phyloP scores from a whole-genome alignment of 352 stramenopile genomes.

The Globisporangium nodosum region DNA sequence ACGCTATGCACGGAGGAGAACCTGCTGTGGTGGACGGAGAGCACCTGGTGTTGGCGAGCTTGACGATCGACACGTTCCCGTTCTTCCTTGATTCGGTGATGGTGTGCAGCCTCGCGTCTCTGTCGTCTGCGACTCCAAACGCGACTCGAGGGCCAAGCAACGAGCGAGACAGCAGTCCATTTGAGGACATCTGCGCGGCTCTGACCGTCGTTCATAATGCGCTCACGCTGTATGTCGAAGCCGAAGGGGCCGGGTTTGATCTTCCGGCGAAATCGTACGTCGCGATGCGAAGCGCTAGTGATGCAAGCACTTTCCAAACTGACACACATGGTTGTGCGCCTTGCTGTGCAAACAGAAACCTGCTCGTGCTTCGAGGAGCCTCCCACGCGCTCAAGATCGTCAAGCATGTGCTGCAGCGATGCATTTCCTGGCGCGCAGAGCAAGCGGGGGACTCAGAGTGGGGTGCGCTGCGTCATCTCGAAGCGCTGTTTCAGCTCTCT shows the following conservation, averaged over 20 bases:
- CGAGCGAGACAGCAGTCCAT: constrained; percentile 19
- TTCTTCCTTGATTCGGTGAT: constrained; percentile 53
- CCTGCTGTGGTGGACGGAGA: constrained; percentile 38
- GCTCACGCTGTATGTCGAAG: constrained; percentile 39
- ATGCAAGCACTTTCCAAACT: neutral
- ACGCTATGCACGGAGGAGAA: constrained; percentile 1
- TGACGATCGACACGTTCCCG: constrained; percentile 58
- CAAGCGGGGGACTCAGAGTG: constrained; percentile 22
- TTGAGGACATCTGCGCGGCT: constrained; percentile 31
- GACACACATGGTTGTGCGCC: neutral
- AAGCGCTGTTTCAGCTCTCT: constrained; percentile 31
- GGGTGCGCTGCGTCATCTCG: constrained; percentile 37
- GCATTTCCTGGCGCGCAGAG: constrained; percentile 40
- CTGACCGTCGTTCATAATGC: constrained; percentile 36
- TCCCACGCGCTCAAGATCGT: constrained; percentile 30
- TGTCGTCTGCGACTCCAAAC: constrained; percentile 31
- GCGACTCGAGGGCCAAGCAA: constrained; percentile 9
- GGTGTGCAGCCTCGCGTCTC: constrained; percentile 43
- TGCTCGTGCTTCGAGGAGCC: constrained; percentile 32
- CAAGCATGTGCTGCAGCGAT: constrained; percentile 32
- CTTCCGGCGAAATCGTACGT: constrained; percentile 41
- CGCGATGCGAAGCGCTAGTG: neutral
- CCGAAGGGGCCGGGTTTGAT: constrained; percentile 46
- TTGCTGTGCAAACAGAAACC: constrained; percentile 16
- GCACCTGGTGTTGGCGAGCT: constrained; percentile 54